Evolutionary conservation across 208 protist genomes (phyloP), one percentile per base, ranked within the genome.

Genomic region (Crithidia acanthocephali): DNA sequence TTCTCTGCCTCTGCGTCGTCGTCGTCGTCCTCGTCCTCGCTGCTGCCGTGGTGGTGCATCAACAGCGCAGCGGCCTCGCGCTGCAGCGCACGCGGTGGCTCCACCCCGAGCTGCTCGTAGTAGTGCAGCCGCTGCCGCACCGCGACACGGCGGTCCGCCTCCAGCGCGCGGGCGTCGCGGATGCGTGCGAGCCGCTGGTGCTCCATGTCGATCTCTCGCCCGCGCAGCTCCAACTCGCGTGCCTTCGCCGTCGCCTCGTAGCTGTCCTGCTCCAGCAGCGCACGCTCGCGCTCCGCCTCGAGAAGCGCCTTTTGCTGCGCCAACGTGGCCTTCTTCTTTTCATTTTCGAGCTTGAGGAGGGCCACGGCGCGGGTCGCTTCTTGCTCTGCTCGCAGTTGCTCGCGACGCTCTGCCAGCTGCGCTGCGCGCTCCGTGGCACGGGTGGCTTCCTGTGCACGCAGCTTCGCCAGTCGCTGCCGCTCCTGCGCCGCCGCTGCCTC

Each of bases 171-270:
- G 48, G 57, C 57, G 55, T 89, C 81, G 15, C 84, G 83, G 28
- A 79, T 75, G 27, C 74, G 65, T 18, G 74, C 73, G 3, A 91
- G 60, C 5, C 68, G 44, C 48, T 74, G 40, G 18, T 88, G 84
- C 68, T 91, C 88, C 42, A 91, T 70, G 25, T 89, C 83, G 16
- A 92, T 81, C 64, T 95, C 84, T 5, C 80, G 68, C 2, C 40
- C 68, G 20, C 77, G 73, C 53, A 95, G 71, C 57, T 68, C 57
- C 1, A 91, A 53, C 69, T 81, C 83, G 15, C 81, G 81, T 10
- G 80, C 72, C 63, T 81, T 89, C 25, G 72, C 59, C 0, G 73
- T 61, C 22, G 66, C 74, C 25, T 93, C 81, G 65, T 84, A 81
- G 37, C 45, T 76, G 23, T 76, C 62, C 37, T 86, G 84, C 55